Base-by-base conservation (phyloP, 257 asterid species). In the Solanum piurae region DNA sequence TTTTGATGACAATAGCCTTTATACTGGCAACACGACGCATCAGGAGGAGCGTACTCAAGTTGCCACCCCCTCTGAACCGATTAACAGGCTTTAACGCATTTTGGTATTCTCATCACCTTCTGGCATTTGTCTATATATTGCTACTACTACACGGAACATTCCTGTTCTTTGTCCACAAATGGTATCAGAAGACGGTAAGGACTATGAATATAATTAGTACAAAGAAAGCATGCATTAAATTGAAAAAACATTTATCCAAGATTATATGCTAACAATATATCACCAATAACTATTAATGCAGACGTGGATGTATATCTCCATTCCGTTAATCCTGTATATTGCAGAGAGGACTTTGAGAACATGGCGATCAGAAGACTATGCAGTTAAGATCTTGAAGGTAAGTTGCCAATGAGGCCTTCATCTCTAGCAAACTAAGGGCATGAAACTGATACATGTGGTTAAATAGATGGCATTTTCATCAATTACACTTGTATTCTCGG, bases 51-150 rank as follows among this genome's bases (percentile, higher is more conserved):
- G 92, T 87, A 21, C 91, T 91, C 83, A 94, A 92, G 90, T 90
- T 96, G 79, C 97, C 98, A 49, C 75, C 94, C 4, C 97, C 98
- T 1, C 91, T 93, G 7, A 94, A 94, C 91, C 90, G 88, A 90
- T 87, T 96, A 23, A 94, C 99, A 0, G 99, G 99, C 71, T 96
- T 95, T 90, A 96, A 96, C 75, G 98, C 99, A 20, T 96, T 96
- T 89, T 96, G 99, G 99, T 96, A 96, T 89, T 96, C 99, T 69
- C 99, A 96, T 88, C 99, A 96, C 89, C 98, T 96, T 87, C 94
- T 96, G n/a, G 95, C 74, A 29, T 90, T 96, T 4, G 99, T 95
- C 90, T 96, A 96, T 85, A 58, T 94, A 44, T 71, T 96, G 73
- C 94, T 96, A 42, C 89, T 96, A 55, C 84, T 95, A 85, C 99